Conservation (phyloP, 139 green algal genomes). For the Chlamydomonas urium region DNA sequence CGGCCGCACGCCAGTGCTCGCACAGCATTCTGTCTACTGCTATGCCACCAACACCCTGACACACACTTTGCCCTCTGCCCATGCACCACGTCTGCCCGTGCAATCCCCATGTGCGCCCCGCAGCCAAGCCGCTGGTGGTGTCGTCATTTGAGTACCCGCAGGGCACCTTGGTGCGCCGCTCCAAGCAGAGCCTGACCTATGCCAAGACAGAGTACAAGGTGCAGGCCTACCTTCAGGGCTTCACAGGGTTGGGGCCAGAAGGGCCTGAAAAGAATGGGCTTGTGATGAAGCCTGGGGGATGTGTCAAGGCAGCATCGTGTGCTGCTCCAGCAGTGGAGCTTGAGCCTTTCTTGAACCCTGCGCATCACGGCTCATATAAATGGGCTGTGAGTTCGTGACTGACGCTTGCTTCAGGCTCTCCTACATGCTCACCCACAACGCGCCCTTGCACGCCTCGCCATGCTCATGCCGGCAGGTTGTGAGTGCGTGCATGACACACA, state of each 20-base stretch:
- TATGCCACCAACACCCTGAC: too few relatives aligned
- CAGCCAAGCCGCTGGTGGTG: constrained; percentile 27
- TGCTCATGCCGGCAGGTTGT: constrained; percentile 22
- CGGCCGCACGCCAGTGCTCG: too few relatives aligned
- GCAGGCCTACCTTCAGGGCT: neutral
- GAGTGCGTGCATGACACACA: constrained; percentile 29
- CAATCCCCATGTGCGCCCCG: too few relatives aligned
- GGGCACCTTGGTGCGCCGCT: constrained; percentile 28
- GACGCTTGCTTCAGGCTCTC: too few relatives aligned
- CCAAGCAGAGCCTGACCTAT: constrained; percentile 34
- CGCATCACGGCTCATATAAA: too few relatives aligned
- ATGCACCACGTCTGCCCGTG: too few relatives aligned
- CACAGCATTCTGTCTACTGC: too few relatives aligned
- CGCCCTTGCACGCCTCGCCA: neutral
- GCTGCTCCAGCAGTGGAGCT: too few relatives aligned
- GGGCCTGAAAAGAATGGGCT: neutral
- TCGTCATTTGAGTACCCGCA: constrained; percentile 23
- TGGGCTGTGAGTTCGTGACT: too few relatives aligned
- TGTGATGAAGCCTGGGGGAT: too few relatives aligned
- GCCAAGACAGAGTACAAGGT: constrained; percentile 21
- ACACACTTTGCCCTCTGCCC: neutral
- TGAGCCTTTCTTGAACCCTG: too few relatives aligned
- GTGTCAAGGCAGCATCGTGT: too few relatives aligned
- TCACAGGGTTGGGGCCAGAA: neutral
- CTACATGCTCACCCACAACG: neutral